phyloP scores from a whole-genome alignment of 23 red algal genomes.

The Gracilaria domingensis region DNA sequence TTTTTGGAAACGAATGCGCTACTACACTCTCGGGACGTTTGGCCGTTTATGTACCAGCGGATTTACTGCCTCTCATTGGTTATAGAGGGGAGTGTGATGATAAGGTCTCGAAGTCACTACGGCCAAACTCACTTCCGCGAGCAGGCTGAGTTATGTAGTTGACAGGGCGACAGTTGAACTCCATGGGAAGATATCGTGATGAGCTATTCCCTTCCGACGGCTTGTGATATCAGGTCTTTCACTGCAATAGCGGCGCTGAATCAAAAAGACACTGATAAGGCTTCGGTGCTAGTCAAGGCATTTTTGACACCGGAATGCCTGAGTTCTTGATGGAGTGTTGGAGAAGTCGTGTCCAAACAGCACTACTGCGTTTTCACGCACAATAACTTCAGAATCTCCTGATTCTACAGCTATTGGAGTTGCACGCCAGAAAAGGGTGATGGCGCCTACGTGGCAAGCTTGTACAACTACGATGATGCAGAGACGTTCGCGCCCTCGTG shows the following conservation, averaged over 20 bases:
- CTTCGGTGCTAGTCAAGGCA: conserved; percentile 87
- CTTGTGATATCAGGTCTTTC: conserved; percentile 86
- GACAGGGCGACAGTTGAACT: conserved; percentile 83
- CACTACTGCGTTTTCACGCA: conserved; percentile 91
- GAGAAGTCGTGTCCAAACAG: conserved; percentile 97
- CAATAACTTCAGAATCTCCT: conserved; percentile 97
- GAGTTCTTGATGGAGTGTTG: conserved; percentile 92
- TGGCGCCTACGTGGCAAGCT: conserved; percentile 77
- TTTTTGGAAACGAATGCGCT: conserved; percentile 98
- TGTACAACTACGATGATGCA: conserved; percentile 80
- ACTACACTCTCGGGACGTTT: conserved; percentile 89
- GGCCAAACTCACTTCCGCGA: conserved; percentile 88
- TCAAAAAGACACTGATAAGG: conserved; percentile 83
- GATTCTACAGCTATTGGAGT: conserved; percentile 93
- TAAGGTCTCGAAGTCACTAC: conserved; percentile 90
- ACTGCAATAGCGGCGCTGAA: conserved; percentile 90
- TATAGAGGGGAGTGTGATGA: conserved; percentile 93
- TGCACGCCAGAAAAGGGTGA: conserved; percentile 83
- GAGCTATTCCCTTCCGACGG: conserved; percentile 82
- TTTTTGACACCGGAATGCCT: conserved; percentile 90
- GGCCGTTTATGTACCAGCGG: conserved; percentile 93
- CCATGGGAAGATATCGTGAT: conserved; percentile 78
- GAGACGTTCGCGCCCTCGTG: too few relatives aligned
- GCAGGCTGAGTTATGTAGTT: conserved; percentile 94
- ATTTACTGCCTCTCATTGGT: conserved; percentile 87